Evolutionary conservation across 2,329 filamentous ascomycete species (phyloP).

Genomic region (Ophiosphaerella korrae): DNA sequence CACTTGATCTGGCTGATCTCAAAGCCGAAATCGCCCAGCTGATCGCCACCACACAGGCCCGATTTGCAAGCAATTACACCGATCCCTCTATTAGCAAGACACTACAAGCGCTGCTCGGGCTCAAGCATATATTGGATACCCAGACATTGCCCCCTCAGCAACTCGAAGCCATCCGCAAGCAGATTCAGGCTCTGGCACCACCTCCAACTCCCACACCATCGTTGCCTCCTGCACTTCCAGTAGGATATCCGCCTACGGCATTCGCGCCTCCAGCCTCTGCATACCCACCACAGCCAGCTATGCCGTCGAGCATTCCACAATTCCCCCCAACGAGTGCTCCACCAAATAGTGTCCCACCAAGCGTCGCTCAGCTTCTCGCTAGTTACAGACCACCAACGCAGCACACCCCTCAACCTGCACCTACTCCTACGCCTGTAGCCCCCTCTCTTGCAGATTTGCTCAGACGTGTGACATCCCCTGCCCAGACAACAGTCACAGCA

Average conservation of each 20-base stretch:
- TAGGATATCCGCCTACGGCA: constrained; percentile 1
- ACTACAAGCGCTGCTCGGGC: constrained; percentile 81
- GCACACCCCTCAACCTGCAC: constrained; percentile 23
- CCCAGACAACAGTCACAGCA: constrained; percentile 28
- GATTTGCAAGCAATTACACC: constrained; percentile 76
- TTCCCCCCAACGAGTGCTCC: constrained; percentile 25
- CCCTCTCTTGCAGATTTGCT: constrained; percentile 38
- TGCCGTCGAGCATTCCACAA: constrained; percentile 22
- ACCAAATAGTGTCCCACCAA: constrained; percentile 26
- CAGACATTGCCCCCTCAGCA: constrained; percentile 81
- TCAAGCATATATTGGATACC: constrained; percentile 79
- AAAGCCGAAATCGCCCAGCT: constrained; percentile 82
- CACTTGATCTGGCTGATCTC: constrained; percentile 63
- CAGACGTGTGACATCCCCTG: constrained; percentile 34
- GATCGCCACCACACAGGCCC: constrained; percentile 72
- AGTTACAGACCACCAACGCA: constrained; percentile 27
- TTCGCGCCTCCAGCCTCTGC: constrained; percentile 30
- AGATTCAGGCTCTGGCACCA: constrained; percentile 76
- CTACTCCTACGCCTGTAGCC: constrained; percentile 24
- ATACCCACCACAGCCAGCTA: constrained; percentile 32
- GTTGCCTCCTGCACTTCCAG: constrained; percentile 32
- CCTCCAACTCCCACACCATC: constrained; percentile 57
- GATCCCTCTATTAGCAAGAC: constrained; percentile 77
- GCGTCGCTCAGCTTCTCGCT: constrained; percentile 39
- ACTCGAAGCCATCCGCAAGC: constrained; percentile 81